Evolutionary conservation across 768 basidiomycete species (phyloP).

Genomic region (Lactarius tabidus): DNA sequence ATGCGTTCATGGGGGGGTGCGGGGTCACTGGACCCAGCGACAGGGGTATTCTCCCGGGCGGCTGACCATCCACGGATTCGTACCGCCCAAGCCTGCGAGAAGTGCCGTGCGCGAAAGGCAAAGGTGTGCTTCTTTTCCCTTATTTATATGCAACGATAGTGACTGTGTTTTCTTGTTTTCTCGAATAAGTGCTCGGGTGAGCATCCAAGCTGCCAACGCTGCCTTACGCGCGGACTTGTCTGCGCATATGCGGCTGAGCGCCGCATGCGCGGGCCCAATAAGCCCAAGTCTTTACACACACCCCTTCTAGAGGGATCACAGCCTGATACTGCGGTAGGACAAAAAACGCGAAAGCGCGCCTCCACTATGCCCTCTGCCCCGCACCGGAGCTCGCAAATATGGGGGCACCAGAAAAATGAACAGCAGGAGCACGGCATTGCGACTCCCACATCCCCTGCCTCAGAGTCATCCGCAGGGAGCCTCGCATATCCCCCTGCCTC

Average conservation of each 20-base stretch:
- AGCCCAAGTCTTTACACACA: constrained; percentile 37
- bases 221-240: constrained; percentile 49
- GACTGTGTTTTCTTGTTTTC: no score
- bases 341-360: constrained; percentile 16
- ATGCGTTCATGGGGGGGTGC: constrained; percentile 29
- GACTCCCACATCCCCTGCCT: constrained; percentile 12
- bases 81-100: constrained; percentile 73
- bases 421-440: background rate
- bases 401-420: background rate
- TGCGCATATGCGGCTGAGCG: constrained; percentile 71
- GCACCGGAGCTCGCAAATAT: background rate
- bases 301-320: background rate
- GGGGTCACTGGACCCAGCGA: constrained; percentile 59
- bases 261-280: constrained; percentile 58
- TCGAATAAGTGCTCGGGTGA: constrained; percentile 61
- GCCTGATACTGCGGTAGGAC: background rate
- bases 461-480: constrained; percentile 5
- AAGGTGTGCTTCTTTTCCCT: constrained; percentile 46
- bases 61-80: constrained; percentile 62
- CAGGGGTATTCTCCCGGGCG: constrained; percentile 62
- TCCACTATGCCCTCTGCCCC: constrained; percentile 20
- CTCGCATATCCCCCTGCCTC: background rate
- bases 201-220: constrained; percentile 65
- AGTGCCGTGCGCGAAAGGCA: constrained; percentile 67
- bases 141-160: background rate